Base-by-base conservation (phyloP, 1,284 basidiomycete species). In the Volvariella surrecta region DNA sequence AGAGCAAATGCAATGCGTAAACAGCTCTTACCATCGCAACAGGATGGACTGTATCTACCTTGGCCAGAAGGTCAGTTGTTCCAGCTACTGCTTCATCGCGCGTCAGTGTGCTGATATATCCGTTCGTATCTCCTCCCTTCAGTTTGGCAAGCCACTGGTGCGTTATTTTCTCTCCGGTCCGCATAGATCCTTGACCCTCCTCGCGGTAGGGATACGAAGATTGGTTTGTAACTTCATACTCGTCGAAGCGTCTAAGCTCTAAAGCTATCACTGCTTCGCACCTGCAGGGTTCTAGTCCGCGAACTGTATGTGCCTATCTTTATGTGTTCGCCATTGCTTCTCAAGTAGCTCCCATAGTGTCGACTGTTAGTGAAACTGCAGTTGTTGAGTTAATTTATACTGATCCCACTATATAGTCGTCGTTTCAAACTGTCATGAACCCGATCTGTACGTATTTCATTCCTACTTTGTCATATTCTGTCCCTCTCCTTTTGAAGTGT, bases 1-100 rank as follows among this genome's bases (percentile, higher is more conserved):
- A 40, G 24, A 1, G 15, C 19, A n/a, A n/a, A 21, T 6, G 15
- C 6, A 8, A 6, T 35, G 34, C 7, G 44, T 20, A 42, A 16
- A n/a, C n/a, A n/a, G n/a, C n/a, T n/a, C 10, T 45, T 19, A 30
- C 4, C 7, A 9, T 32, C 11, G 24, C 20, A 17, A n/a, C 31
- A 89, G 91, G 48, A 82, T 94, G 84, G 91, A 96, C 67, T 90
- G 84, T 77, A 87, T 96, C 49, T 96, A 96, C 58, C 77, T 96
- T 16, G 83, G 89, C 3, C 92, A 95, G 61, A 95, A 94, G 82
- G 74, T 83, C 40, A 31, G 68, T 56, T n/a, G n/a, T n/a, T n/a
- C n/a, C n/a, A n/a, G n/a, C n/a, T n/a, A n/a, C n/a, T n/a, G n/a
- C n/a, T n/a, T n/a, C n/a, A n/a, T n/a, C n/a, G n/a, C n/a, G n/a